Evolutionary conservation across 2,329 filamentous ascomycete species (phyloP).

Genomic region (Geosmithia flava): DNA sequence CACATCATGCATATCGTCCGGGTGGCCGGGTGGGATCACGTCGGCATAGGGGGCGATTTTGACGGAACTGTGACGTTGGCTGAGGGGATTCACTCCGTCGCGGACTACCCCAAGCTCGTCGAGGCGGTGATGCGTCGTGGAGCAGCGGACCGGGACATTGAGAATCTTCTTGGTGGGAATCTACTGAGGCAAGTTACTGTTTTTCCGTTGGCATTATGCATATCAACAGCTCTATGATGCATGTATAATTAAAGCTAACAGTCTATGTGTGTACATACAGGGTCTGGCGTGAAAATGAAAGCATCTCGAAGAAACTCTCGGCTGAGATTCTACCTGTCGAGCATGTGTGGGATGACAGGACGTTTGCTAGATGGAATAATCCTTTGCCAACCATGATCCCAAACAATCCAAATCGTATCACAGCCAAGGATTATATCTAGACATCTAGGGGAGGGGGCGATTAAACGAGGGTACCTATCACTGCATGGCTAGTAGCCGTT

Average conservation of each 20-base stretch:
- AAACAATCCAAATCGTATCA: background rate
- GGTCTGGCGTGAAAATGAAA: background rate
- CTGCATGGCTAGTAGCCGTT: too few species aligned
- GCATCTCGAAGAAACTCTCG: background rate
- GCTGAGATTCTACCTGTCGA: background rate
- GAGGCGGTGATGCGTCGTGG: conserved; percentile 6
- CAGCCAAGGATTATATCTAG: background rate
- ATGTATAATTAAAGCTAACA: background rate
- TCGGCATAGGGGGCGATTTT: conserved; percentile 7
- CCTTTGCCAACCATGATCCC: background rate
- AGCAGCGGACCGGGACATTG: conserved; percentile 6
- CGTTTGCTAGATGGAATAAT: background rate
- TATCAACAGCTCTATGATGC: too few species aligned
- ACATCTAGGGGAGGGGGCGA: too few species aligned
- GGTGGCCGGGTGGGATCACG: conserved; percentile 7
- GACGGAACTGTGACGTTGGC: conserved; percentile 4
- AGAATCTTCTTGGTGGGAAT: conserved; percentile 7
- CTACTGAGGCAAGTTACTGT: conserved; percentile 2
- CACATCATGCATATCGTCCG: conserved; percentile 6
- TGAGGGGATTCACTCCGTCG: conserved; percentile 5
- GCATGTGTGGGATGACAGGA: background rate
- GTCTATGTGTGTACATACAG: background rate
- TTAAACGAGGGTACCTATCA: too few species aligned
- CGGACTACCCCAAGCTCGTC: conserved; percentile 5
- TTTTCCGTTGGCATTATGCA: too few species aligned